Evolutionary conservation across 768 basidiomycete genomes (phyloP).

Genomic region (Leccinum imitatum): DNA sequence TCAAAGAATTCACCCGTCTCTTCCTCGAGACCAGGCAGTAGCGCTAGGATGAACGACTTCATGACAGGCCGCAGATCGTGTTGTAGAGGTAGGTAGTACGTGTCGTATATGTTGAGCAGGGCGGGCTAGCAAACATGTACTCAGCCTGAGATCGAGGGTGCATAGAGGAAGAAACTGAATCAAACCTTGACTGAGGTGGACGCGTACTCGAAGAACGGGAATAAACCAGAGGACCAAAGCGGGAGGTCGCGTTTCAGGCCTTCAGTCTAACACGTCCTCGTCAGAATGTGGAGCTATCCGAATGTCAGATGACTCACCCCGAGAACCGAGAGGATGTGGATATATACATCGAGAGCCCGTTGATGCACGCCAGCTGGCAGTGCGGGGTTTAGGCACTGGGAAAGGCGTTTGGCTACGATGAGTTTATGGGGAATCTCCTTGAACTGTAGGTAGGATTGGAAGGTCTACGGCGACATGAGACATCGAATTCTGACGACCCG

Average conservation of each 20-base stretch:
- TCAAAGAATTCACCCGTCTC: constrained; percentile 98
- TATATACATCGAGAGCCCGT: constrained; percentile 92
- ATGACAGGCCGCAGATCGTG: constrained; percentile 78
- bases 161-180: constrained; percentile 7
- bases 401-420: constrained; percentile 89
- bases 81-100: constrained; percentile 87
- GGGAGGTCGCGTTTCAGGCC: constrained; percentile 84
- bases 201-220: constrained; percentile 98
- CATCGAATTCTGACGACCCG: neutral
- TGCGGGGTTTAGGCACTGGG: constrained; percentile 98
- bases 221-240: constrained; percentile 93
- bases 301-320: constrained; percentile 56
- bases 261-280: constrained; percentile 56
- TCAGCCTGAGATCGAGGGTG: neutral
- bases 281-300: constrained; percentile 9
- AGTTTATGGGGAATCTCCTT: constrained; percentile 95
- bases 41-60: constrained; percentile 90
- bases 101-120: constrained; percentile 89
- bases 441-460: constrained; percentile 92
- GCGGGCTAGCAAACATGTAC: constrained; percentile 54
- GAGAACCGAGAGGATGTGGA: constrained; percentile 85
- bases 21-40: constrained; percentile 95
- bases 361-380: constrained; percentile 97
- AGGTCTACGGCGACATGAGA: constrained; percentile 55
- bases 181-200: constrained; percentile 95